A percentile compares a stretch with the other conserved stretches of the same genome.
These are phyloP conservation scores for Dioscorea dumetorum DNA, from an alignment of 106 monocot species.

Conservation along the genomic window DNA sequence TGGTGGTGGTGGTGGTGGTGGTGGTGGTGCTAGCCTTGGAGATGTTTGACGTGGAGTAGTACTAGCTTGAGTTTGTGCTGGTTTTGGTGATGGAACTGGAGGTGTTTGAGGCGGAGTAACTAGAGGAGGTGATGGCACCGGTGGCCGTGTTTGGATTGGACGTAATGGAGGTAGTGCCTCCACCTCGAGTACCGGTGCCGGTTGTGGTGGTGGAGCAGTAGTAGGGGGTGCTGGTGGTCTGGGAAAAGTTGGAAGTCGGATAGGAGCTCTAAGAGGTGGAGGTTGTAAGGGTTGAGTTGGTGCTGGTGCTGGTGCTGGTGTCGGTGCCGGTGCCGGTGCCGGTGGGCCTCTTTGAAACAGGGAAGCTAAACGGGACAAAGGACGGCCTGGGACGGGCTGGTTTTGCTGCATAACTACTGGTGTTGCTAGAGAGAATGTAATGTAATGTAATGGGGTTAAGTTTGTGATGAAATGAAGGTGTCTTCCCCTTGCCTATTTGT, in stretches of 20 bases:
- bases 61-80: not conserved
- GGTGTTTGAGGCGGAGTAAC: not conserved
- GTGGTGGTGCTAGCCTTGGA: not conserved
- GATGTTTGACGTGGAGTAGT: not conserved
- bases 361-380: conserved; percentile 36
- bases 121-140: not conserved
- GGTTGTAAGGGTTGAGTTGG: not conserved
- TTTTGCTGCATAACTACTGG: conserved; percentile 31
- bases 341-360: conserved; percentile 6
- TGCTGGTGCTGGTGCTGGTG: no score
- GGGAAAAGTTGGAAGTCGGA: not conserved
- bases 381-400: conserved; percentile 20
- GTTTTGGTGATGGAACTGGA: not conserved
- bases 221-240: conserved; percentile 21
- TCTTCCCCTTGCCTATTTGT: conserved; percentile 8
- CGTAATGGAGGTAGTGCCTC: conserved; percentile 2
- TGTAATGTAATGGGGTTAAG: no score
- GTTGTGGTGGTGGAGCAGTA: no score
- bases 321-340: conserved; percentile 2
- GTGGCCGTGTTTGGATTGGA: not conserved
- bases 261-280: not conserved
- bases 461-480: no score
- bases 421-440: not conserved
- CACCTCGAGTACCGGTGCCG: conserved; percentile 12
- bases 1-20: no score